Conservation (phyloP, 2,329 filamentous ascomycete species). For the Paecilomyces dactylethromorphus region DNA sequence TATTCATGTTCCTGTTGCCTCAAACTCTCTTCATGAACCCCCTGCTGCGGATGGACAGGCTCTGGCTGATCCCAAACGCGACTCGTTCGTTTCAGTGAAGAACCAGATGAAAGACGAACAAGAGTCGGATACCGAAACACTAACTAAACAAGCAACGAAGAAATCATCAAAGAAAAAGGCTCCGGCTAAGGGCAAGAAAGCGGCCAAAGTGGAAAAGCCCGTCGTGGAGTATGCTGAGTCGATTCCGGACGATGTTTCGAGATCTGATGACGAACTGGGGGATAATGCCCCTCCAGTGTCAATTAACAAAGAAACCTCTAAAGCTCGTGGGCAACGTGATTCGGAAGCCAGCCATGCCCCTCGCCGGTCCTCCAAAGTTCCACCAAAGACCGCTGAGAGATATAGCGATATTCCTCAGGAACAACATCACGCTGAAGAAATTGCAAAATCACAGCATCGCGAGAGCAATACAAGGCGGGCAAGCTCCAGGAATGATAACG, state of each 20-base stretch:
- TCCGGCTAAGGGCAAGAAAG: slow-evolving; percentile 25
- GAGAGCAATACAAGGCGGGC: slow-evolving; percentile 7
- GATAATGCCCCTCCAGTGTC: neutral
- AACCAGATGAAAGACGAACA: slow-evolving; percentile 21
- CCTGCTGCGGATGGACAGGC: neutral
- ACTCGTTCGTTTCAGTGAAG: slow-evolving; percentile 24
- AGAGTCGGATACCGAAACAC: slow-evolving; percentile 20
- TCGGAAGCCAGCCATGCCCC: slow-evolving; percentile 9
- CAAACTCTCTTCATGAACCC: neutral
- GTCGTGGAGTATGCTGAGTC: slow-evolving; percentile 1
- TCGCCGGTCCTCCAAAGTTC: slow-evolving; percentile 20
- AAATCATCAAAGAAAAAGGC: slow-evolving; percentile 21
- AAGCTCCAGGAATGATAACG: slow-evolving; percentile 4
- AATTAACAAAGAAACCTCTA: neutral
- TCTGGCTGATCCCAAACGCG: slow-evolving; percentile 11
- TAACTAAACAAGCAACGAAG: slow-evolving; percentile 14
- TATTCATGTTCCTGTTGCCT: neutral
- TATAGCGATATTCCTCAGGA: slow-evolving; percentile 33
- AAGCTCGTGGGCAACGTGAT: slow-evolving; percentile 2
- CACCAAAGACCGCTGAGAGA: slow-evolving; percentile 29
- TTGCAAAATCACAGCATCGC: slow-evolving; percentile 18
- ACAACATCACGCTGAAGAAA: slow-evolving; percentile 24
- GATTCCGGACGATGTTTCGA: neutral
- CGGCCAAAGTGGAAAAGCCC: slow-evolving; percentile 11
- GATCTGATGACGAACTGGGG: neutral